Evolutionary conservation across 2,329 filamentous ascomycete genomes (phyloP).

Genomic region (Davidsoniella australis): DNA sequence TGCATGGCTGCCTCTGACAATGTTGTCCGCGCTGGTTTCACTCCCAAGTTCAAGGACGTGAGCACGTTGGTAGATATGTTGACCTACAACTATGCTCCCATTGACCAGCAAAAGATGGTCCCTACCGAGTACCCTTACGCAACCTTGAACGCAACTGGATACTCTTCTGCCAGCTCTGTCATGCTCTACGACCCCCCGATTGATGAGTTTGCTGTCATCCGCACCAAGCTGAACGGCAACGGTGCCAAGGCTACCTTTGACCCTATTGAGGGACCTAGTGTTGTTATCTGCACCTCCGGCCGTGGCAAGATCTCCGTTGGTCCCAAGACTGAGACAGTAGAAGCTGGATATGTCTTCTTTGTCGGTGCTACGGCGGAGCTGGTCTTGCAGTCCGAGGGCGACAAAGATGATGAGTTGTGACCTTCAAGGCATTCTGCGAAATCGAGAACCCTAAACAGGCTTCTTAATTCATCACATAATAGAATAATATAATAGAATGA

Average conservation of each 20-base stretch:
- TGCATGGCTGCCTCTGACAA: conserved; percentile 99
- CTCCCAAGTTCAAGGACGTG: conserved; percentile 96
- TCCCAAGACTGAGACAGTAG: conserved; percentile 57
- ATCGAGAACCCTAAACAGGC: conserved; percentile 27
- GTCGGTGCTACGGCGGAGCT: conserved; percentile 78
- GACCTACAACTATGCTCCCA: conserved; percentile 89
- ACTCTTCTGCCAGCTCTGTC: conserved; percentile 56
- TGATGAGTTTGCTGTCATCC: conserved; percentile 84
- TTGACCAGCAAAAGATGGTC: conserved; percentile 83
- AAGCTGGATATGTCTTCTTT: conserved; percentile 61
- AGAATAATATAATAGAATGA: no score
- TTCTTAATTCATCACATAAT: not conserved
- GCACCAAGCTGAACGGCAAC: conserved; percentile 52
- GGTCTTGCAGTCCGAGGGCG: conserved; percentile 51
- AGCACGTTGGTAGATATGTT: conserved; percentile 75
- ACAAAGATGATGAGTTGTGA: conserved; percentile 50
- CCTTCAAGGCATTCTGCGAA: conserved; percentile 91
- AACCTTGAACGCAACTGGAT: conserved; percentile 64
- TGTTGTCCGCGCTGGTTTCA: conserved; percentile 91
- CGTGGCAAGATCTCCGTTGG: conserved; percentile 74
- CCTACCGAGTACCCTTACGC: conserved; percentile 75
- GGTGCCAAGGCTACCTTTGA: conserved; percentile 81
- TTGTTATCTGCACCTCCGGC: conserved; percentile 78
- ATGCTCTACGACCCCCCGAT: conserved; percentile 88
- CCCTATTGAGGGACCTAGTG: conserved; percentile 70